A percentile compares a stretch with the other conserved stretches of the same genome.
These are phyloP conservation scores for Trichothecium roseum DNA, from an alignment of 2,329 filamentous ascomycete species.

Conservation along the genomic window DNA sequence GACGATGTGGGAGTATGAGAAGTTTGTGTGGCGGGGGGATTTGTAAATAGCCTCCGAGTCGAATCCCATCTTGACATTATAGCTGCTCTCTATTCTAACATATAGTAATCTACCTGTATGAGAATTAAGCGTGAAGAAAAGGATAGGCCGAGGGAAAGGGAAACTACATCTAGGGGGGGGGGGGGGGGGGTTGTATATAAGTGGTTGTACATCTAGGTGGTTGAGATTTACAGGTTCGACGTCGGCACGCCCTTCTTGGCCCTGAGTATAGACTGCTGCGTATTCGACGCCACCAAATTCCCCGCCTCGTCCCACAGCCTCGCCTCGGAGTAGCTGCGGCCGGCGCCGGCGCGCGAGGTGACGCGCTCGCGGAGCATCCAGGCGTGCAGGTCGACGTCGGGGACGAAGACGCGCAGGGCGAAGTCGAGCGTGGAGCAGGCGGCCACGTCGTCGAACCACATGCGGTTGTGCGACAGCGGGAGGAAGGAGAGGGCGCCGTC, in stretches of 20 bases:
- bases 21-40: too few species aligned
- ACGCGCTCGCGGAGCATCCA: conserved; percentile 34
- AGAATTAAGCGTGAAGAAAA: too few species aligned
- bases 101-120: too few species aligned
- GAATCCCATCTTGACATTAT: too few species aligned
- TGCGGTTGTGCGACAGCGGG: conserved; percentile 29
- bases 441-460: conserved; percentile 30
- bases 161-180: too few species aligned
- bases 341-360: conserved; percentile 24
- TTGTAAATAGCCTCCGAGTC: too few species aligned
- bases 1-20: conserved; percentile 10
- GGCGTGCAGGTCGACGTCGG: conserved; percentile 22
- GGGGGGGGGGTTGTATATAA: too few species aligned
- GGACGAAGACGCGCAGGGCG: conserved; percentile 31
- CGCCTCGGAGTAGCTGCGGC: conserved; percentile 32
- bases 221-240: too few species aligned
- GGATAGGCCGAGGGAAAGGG: too few species aligned
- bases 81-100: too few species aligned
- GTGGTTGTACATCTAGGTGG: too few species aligned
- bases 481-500: conserved; percentile 32
- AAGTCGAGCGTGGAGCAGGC: conserved; percentile 40
- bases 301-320: conserved; percentile 33
- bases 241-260: neutral
- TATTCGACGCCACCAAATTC: conserved; percentile 34
- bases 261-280: conserved; percentile 31